Base-by-base conservation (phyloP, 306 rosid genomes). In the Rosa persica region DNA sequence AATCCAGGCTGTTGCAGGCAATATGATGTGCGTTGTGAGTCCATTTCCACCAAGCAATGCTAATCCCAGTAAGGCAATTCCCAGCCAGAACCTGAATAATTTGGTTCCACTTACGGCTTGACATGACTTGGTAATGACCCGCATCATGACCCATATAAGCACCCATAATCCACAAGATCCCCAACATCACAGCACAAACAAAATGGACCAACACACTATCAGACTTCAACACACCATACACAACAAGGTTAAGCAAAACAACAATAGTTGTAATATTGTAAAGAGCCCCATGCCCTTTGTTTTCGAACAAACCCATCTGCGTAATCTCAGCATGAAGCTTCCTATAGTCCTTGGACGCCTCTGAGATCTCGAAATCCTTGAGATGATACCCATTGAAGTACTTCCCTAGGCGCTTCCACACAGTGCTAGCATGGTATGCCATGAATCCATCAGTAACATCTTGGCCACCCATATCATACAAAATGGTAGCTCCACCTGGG, bases 21-120 rank as follows among this genome's bases (percentile, higher is more conserved):
- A 93, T 81, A 70, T 93, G 98, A 74, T 91, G 98, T n/a, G 92
- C 93, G 70, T 93, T 93, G 74, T 93, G 98, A 54, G 97, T 93
- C 98, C 98, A 93, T 44, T 93, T 93, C 98, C 98, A 93, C 96
- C 98, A 91, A 5, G 97, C 98, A 73, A 93, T 93, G 82, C 98
- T 91, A 49, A 93, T 93, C 34, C 98, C 98, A 49, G 96, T 89
- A 27, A 93, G 36, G 79, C 95, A 93, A 78, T 93, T 93, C 42
- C 98, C 98, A 68, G 97, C 76, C 22, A 91, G n/a, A 20, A 93
- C 51, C 55, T 93, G 98, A 0, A 89, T 89, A 0, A 88, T 17
- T 72, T 75, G 87, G 86, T 81, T 93, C 51, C 54, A 89, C 12
- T 70, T 70, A 0, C 58, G 77, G 64, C 79, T 83, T 0, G 84